These are phyloP conservation scores for Jasminum sambac DNA, from an alignment of 257 asterid species.

Conservation along the genomic window DNA sequence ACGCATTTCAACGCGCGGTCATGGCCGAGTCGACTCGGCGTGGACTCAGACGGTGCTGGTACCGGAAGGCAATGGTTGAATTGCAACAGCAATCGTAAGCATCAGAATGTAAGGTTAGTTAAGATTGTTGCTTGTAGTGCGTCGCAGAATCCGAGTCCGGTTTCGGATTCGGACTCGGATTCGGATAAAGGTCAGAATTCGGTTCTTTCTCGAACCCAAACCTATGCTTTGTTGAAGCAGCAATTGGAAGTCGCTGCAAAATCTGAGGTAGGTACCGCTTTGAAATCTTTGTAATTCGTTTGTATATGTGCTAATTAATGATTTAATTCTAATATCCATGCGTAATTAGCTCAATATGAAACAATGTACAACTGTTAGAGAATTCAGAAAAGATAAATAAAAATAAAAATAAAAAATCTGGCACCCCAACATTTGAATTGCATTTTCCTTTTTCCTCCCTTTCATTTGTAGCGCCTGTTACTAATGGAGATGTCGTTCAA, in stretches of 20 bases:
- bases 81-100: slow-evolving; percentile 1
- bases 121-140: slow-evolving; percentile 51
- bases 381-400: too few species aligned
- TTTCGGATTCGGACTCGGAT: slow-evolving; percentile 36
- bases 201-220: slow-evolving; percentile 54
- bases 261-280: slow-evolving; percentile 53
- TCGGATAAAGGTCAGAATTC: slow-evolving; percentile 42
- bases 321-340: background rate
- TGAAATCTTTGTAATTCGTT: background rate
- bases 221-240: slow-evolving; percentile 75
- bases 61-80: slow-evolving; percentile 28
- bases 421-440: too few species aligned
- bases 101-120: slow-evolving; percentile 21
- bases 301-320: background rate
- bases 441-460: too few species aligned
- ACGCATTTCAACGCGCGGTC: slow-evolving; percentile 33
- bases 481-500: too few species aligned
- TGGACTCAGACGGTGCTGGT: background rate
- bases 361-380: background rate
- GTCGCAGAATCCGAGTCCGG: slow-evolving; percentile 34
- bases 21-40: slow-evolving; percentile 37
- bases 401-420: too few species aligned
- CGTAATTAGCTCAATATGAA: background rate
- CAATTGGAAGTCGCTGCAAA: slow-evolving; percentile 82
- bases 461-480: too few species aligned